A percentile compares a stretch with the other conserved stretches of the same genome.
Evolutionary conservation across 106 monocot genomes (phyloP).

Genomic region (Acorus calamus): DNA sequence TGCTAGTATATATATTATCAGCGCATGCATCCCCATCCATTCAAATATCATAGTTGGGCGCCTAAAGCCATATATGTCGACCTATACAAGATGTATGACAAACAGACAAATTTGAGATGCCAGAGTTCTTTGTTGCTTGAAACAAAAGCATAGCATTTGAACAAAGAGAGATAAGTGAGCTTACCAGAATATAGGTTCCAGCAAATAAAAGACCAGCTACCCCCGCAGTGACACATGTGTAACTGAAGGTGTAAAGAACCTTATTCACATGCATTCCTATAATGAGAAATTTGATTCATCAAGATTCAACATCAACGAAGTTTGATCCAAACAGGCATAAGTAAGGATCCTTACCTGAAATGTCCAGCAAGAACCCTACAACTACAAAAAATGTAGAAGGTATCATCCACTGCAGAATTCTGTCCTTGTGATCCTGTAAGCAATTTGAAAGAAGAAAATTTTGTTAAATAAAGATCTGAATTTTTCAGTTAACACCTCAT

Average conservation of each 20-base stretch:
- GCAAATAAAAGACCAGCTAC: constrained; percentile 59
- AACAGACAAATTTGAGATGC: too few relatives aligned
- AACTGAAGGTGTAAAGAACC: constrained; percentile 68
- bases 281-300: too few relatives aligned
- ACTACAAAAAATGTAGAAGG: constrained; percentile 58
- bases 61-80: constrained; percentile 66
- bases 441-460: background rate
- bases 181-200: constrained; percentile 66
- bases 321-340: background rate
- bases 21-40: constrained; percentile 86
- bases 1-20: constrained; percentile 72
- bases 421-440: constrained; percentile 57
- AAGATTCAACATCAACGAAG: too few relatives aligned
- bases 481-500: background rate
- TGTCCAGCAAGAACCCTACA: constrained; percentile 48
- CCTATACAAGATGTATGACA: constrained; percentile 23
- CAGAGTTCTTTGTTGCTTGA: background rate
- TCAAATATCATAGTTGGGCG: constrained; percentile 44
- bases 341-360: constrained; percentile 36
- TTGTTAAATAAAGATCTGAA: background rate
- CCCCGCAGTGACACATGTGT: constrained; percentile 69
- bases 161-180: background rate
- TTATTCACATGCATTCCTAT: constrained; percentile 87
- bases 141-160: background rate
- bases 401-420: constrained; percentile 61